Base-by-base conservation (phyloP, 2,329 filamentous ascomycete species). In the Trichophyton simii region DNA sequence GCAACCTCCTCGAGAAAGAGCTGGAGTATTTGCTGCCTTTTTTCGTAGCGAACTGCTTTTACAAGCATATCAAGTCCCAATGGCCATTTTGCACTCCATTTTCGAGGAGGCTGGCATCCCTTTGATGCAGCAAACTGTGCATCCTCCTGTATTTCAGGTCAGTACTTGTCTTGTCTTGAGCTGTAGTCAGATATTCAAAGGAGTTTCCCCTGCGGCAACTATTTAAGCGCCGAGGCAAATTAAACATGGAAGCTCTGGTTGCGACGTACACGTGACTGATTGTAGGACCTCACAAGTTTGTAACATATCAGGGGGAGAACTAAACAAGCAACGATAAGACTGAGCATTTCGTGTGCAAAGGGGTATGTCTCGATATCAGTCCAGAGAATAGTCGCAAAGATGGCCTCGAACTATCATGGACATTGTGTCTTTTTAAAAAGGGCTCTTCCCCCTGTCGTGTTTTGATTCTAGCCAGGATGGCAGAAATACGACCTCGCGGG, bases 21-120 rank as follows among this genome's bases (percentile, higher is more conserved):
- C 8, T 20, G 6, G 7, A 48, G 44, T 48, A 48, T 20, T 18
- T 11, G 44, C n/a, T 48, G 44, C 7, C 18, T 22, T 48, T 18
- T 18, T 11, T 20, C n/a, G 5, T 20, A 18, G 8, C 18, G n/a
- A 22, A 20, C n/a, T 48, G n/a, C n/a, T 22, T 22, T 20, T 20
- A 7, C 18, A 18, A 48, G 44, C 7, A 48, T 18, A n/a, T 74
- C 71, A 42, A 74, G 66, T 3, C 70, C 72, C 3, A 75, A 63
- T n/a, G 69, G 71, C 70, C 68, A 71, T 67, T 61, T 66, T 41
- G 70, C 70, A 36, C 68, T 64, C 18, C 73, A 63, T 55, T 70
- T 67, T 15, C 69, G 71, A 50, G 72, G 71, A 38, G 67, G 65
- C 58, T 70, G 62, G 61, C 72, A 73, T 6, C 68, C 65, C 41